Evolutionary conservation across 352 stramenopile genomes (phyloP), one percentile per base, ranked within the genome.

Genomic region (Globisporangium spinosum): DNA sequence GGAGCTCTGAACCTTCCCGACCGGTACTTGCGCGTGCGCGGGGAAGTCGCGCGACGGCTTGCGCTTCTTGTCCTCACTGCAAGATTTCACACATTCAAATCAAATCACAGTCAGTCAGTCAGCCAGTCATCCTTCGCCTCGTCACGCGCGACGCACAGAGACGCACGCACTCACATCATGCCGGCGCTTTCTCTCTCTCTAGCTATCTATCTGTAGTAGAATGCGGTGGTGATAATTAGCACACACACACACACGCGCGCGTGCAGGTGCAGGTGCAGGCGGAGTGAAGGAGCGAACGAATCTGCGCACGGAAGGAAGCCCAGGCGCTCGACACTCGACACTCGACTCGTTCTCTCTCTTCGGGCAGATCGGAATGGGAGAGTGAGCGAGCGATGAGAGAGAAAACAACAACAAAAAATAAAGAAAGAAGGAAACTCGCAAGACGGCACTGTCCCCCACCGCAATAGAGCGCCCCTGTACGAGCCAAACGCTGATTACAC

Each of bases 41-140:
- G 87, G 87, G 69, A 94, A 91, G 65, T 92, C 85, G 56, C 77
- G 70, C 65, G 87, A 94, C 2, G 87, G 84, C 73, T 94, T 94
- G 65, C 87, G 84, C 81, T 94, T 94, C 78, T 90, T 91, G 77
- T 90, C 82, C 66, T 90, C 80, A 29, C 84, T 89, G 67, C 58
- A 2, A 45, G 9, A 5, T 15, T 7, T 15, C 20, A 40, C 10
- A 7, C 47, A 47, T 45, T 35, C 47, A 67, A 29, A 53, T 15
- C 15, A 17, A 47, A 45, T 40, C 32, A 38, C 60, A 17, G 35
- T 6, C 2, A 38, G 7, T 38, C 25, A n/a, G 8, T 17, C 3
- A 45, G 9, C 25, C 32, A 32, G 20, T 17, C 32, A 22, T 7
- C 15, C 17, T 8, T 22, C 17, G 2, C 17, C 43, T 51, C 17